Evolutionary conservation across 441 rosid genomes (phyloP).

Genomic region (Syzygium syzygioides): DNA sequence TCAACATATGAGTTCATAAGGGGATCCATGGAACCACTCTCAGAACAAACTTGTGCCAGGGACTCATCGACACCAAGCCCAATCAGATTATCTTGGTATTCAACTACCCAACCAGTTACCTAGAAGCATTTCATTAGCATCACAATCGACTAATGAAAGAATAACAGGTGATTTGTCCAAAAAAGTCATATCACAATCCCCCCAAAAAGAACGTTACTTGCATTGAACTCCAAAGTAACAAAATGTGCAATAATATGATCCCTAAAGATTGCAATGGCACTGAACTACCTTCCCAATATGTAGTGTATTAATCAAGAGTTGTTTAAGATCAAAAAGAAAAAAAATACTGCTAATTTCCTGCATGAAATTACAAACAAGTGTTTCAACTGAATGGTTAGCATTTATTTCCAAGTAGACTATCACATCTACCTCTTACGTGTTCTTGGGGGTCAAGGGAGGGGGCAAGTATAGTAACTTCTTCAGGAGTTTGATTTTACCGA

Average conservation of each 20-base stretch:
- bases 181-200: background rate
- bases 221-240: background rate
- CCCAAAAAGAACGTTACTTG: background rate
- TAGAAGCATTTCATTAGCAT: conserved; percentile 17
- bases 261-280: background rate
- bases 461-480: background rate
- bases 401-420: background rate
- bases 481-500: background rate
- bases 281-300: background rate
- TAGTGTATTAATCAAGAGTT: background rate
- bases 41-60: conserved; percentile 99
- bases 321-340: background rate
- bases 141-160: background rate
- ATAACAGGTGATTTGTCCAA: background rate
- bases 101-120: conserved; percentile 99
- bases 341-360: background rate
- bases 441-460: background rate
- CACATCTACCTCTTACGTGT: background rate
- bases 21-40: conserved; percentile 99
- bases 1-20: conserved; percentile 97
- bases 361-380: background rate
- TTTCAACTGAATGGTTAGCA: background rate
- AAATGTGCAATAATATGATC: background rate
- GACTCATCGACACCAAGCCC: conserved; percentile 99
- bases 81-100: conserved; percentile 92